Evolutionary conservation across 202 grass and related monocot species (phyloP), one percentile per base, ranked within the genome.

Genomic region (Musa balbisiana): DNA sequence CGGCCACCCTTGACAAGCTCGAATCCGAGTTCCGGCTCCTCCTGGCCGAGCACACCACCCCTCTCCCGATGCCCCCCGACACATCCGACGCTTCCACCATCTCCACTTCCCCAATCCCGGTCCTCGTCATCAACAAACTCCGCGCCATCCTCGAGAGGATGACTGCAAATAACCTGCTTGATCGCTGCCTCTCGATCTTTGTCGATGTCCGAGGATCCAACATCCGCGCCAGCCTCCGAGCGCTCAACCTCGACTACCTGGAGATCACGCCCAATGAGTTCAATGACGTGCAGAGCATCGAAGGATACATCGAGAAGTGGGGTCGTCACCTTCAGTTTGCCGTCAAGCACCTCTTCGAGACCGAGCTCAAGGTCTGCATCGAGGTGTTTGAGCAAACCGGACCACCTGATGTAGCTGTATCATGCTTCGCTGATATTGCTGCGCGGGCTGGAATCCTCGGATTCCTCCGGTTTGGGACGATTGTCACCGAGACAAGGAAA

Each of bases 401-500:
- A 63, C 86, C 91, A 59, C 55, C 76, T 55, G 88, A 53, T 8
- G 81, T 76, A 12, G 65, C 51, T 11, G 80, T 84, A 0, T 78
- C 82, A 0, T 93, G 93, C 79, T 97, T 97, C 22, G 86, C 93
- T 1, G 86, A 97, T 72, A 83, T 97, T 17, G 88, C 86, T 2
- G 65, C 86, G 1, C 80, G 69, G 0, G 90, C 93, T 0, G 82
- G 88, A n/a, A 86, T 97, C 73, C 81, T 97, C 1, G 88, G 88
- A 64, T 97, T 93, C 80, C 71, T 97, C 53, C 89, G 80, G 27
- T 97, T 97, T 25, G 93, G 90, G 2, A 82, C 70, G 55, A 85
- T 90, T 0, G 88, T 82, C 17, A 53, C 88, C 0, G 88, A 93
- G 74, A 73, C 84, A 11, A 93, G 89, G 90, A 97, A 97, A 80